Conservation (phyloP, 257 asterid genomes). For the Forsythia viridissima region DNA sequence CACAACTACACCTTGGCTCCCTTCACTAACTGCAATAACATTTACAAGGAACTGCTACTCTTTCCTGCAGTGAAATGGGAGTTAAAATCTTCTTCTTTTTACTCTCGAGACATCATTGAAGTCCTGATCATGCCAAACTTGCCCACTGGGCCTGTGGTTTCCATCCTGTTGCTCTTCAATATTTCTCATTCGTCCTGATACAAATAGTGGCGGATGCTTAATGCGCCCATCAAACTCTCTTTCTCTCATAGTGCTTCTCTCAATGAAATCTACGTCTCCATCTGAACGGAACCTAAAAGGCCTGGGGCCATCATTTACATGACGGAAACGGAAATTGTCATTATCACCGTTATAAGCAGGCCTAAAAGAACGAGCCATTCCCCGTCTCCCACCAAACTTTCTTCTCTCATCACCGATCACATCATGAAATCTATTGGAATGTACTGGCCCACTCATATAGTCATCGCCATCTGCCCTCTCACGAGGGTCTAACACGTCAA, state of each 20-base stretch:
- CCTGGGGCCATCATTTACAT: conserved; percentile 52
- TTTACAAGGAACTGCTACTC: not conserved
- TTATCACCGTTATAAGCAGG: conserved; percentile 48
- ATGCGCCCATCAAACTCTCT: conserved; percentile 76
- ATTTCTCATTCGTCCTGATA: conserved; percentile 54
- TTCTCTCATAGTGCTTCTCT: conserved; percentile 62
- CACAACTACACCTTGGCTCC: no score
- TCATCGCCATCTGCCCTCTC: conserved; percentile 59
- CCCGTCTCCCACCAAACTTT: conserved; percentile 68
- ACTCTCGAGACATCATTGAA: conserved; percentile 50
- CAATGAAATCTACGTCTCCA: conserved; percentile 52
- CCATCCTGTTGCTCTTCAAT: conserved; percentile 68
- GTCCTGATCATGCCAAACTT: conserved; percentile 71
- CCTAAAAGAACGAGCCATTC: conserved; percentile 49
- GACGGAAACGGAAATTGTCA: conserved; percentile 57
- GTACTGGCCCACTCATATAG: conserved; percentile 48
- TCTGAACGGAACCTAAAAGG: conserved; percentile 66
- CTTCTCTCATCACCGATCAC: conserved; percentile 71
- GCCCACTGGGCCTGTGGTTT: conserved; percentile 51
- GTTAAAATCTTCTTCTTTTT: conserved; percentile 80
- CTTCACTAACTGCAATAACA: not conserved
- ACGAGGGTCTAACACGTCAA: conserved; percentile 56
- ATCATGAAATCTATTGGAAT: conserved; percentile 44
- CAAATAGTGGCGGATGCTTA: conserved; percentile 49
- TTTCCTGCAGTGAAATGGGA: not conserved